A percentile compares a stretch with the other conserved stretches of the same genome.
These are phyloP conservation scores for Chondrus crispus DNA, from an alignment of 23 red algal genomes.

Conservation along the genomic window DNA sequence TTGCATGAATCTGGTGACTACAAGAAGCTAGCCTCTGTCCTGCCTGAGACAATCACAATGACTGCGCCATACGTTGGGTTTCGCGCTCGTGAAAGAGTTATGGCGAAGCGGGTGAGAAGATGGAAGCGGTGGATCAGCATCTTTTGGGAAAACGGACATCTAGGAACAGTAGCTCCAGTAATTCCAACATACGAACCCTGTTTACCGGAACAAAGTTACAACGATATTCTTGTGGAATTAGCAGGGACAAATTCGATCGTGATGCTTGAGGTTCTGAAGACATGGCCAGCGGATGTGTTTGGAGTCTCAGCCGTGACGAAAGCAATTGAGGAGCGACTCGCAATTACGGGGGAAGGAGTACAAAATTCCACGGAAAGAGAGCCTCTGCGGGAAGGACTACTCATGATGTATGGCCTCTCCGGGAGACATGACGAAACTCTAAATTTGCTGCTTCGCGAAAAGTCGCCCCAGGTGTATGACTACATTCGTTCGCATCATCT, in stretches of 20 bases:
- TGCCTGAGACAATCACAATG: slow-evolving; percentile 61
- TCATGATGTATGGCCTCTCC: slow-evolving; percentile 74
- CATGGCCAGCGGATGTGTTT: slow-evolving; percentile 79
- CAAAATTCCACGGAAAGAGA: not conserved
- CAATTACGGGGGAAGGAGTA: not conserved
- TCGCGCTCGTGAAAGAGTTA: slow-evolving; percentile 37
- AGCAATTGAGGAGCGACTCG: slow-evolving; percentile 61
- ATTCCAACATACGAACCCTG: slow-evolving; percentile 69
- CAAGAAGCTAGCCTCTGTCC: slow-evolving; percentile 42
- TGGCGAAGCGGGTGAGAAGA: slow-evolving; percentile 39
- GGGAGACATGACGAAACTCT: slow-evolving; percentile 87
- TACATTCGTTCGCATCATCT: slow-evolving; percentile 80
- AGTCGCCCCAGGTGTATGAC: slow-evolving; percentile 53
- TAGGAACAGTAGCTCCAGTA: slow-evolving; percentile 42
- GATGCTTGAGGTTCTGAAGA: slow-evolving; percentile 62
- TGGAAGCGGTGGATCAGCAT: slow-evolving; percentile 77
- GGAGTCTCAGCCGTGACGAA: slow-evolving; percentile 49
- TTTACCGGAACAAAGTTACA: slow-evolving; percentile 39
- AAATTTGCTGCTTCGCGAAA: slow-evolving; percentile 56
- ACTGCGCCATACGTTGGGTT: slow-evolving; percentile 56
- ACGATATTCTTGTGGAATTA: slow-evolving; percentile 44
- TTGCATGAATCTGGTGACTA: slow-evolving; percentile 55
- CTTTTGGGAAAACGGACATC: slow-evolving; percentile 30
- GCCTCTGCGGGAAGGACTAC: slow-evolving; percentile 42
- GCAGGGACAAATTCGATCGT: slow-evolving; percentile 23